Conservation (phyloP, 768 basidiomycete genomes). For the Suillus weaverae region DNA sequence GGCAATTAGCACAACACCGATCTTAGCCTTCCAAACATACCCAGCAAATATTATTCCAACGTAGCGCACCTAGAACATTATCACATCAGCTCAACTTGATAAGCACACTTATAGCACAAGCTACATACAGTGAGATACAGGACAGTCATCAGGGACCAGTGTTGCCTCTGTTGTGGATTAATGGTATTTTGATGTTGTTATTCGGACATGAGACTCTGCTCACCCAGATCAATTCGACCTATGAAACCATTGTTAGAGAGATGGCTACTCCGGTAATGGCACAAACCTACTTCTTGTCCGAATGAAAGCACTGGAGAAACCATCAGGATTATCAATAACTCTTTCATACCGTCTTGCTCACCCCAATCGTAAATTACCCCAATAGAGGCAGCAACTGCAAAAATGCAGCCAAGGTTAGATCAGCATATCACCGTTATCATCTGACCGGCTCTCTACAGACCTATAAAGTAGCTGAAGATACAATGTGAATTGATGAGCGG, state of each 20-base stretch:
- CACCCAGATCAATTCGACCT: neutral
- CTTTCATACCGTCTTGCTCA: neutral
- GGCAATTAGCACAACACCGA: neutral
- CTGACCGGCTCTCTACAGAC: too few relatives aligned
- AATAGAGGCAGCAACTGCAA: neutral
- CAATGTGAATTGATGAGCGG: too few relatives aligned
- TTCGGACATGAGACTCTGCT: neutral
- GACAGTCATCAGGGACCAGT: neutral
- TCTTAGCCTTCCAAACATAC: neutral
- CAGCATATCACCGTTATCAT: neutral
- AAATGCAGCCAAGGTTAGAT: neutral
- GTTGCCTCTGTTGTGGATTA: neutral
- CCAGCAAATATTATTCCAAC: neutral
- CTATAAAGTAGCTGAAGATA: too few relatives aligned
- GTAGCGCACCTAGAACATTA: neutral
- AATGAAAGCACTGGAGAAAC: neutral
- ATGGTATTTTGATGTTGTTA: neutral
- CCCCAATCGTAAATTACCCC: neutral
- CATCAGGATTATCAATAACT: neutral
- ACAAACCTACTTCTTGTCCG: neutral
- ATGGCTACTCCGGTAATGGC: too few relatives aligned
- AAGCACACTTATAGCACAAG: neutral
- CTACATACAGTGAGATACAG: neutral
- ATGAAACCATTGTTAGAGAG: too few relatives aligned
- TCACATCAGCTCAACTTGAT: neutral